phyloP scores from a whole-genome alignment of 2,329 filamentous ascomycete genomes.

The Ceratocystis lukuohia region DNA sequence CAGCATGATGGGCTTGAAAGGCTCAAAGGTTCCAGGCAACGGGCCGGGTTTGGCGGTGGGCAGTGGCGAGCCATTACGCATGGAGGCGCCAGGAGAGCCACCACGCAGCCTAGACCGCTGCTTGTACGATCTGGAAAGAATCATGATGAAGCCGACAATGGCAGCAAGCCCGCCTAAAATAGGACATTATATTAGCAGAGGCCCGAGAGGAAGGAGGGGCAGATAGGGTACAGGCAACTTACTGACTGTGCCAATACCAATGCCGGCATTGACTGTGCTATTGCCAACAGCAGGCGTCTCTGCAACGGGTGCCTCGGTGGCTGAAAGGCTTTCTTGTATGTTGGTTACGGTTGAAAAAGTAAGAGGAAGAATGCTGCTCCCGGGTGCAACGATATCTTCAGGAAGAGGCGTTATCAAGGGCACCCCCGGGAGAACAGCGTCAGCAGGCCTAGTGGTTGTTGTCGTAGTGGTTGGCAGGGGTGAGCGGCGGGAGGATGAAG shows the following conservation, averaged over 20 bases:
- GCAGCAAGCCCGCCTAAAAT: constrained; percentile 13
- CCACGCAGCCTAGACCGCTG: not conserved
- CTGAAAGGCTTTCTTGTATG: constrained; percentile 11
- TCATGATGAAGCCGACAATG: constrained; percentile 16
- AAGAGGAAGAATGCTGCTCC: constrained; percentile 6
- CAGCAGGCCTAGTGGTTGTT: not conserved
- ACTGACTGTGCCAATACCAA: constrained; percentile 16
- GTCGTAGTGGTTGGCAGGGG: not conserved
- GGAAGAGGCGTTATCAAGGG: constrained; percentile 10
- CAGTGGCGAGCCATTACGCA: not conserved
- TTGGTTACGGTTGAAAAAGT: constrained; percentile 14
- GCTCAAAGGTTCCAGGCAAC: constrained; percentile 16
- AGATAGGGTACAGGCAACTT: not conserved
- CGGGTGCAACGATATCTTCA: constrained; percentile 1
- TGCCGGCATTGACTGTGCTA: constrained; percentile 11
- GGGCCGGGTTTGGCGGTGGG: constrained; percentile 15
- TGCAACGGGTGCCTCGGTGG: not conserved
- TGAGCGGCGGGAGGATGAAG: not conserved
- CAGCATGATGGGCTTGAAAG: constrained; percentile 18
- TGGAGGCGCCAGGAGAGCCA: constrained; percentile 5
- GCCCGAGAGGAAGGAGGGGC: not conserved
- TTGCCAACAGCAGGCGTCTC: not conserved
- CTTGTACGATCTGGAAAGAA: constrained; percentile 15
- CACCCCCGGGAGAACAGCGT: not conserved
- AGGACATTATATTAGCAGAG: not conserved